Conservation (phyloP, 306 rosid species). For the Gastrolobium bilobum region DNA sequence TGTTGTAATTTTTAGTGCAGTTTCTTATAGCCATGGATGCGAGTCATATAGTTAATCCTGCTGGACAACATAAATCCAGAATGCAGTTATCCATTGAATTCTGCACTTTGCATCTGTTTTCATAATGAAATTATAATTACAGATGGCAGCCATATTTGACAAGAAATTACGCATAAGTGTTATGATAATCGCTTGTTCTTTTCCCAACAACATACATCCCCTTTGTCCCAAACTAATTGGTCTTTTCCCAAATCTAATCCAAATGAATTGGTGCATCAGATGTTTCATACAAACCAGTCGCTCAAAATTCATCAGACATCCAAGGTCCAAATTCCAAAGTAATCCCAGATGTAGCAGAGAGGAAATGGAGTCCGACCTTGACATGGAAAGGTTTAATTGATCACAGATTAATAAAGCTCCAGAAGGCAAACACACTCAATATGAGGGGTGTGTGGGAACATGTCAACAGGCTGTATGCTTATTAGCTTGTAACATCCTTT, state of each 20-base stretch:
- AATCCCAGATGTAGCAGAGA: slow-evolving; percentile 37
- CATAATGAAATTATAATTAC: slow-evolving; percentile 22
- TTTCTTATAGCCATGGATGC: slow-evolving; percentile 22
- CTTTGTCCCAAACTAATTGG: not conserved
- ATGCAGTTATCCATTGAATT: slow-evolving; percentile 23
- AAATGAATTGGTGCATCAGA: slow-evolving; percentile 34
- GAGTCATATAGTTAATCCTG: slow-evolving; percentile 15
- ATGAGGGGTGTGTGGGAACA: slow-evolving; percentile 99
- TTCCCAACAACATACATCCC: too few species aligned
- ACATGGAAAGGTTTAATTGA: slow-evolving; percentile 29
- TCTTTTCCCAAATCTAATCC: slow-evolving; percentile 36
- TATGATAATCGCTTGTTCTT: slow-evolving; percentile 24
- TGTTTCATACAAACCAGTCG: slow-evolving; percentile 41
- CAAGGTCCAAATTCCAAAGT: slow-evolving; percentile 20
- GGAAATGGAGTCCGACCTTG: slow-evolving; percentile 48
- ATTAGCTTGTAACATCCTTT: slow-evolving; percentile 86
- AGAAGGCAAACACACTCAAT: slow-evolving; percentile 89
- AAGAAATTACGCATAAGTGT: not conserved
- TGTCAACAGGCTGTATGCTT: slow-evolving; percentile 92
- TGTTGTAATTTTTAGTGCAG: slow-evolving; percentile 5
- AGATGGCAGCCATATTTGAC: slow-evolving; percentile 29
- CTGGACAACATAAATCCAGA: slow-evolving; percentile 27
- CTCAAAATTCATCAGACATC: slow-evolving; percentile 38
- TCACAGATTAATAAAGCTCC: slow-evolving; percentile 69
- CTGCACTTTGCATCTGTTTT: slow-evolving; percentile 25